These are phyloP conservation scores for Coemansia sp. DNA, from an alignment of 192 early-diverging fungal genomes.

Conservation along the genomic window DNA sequence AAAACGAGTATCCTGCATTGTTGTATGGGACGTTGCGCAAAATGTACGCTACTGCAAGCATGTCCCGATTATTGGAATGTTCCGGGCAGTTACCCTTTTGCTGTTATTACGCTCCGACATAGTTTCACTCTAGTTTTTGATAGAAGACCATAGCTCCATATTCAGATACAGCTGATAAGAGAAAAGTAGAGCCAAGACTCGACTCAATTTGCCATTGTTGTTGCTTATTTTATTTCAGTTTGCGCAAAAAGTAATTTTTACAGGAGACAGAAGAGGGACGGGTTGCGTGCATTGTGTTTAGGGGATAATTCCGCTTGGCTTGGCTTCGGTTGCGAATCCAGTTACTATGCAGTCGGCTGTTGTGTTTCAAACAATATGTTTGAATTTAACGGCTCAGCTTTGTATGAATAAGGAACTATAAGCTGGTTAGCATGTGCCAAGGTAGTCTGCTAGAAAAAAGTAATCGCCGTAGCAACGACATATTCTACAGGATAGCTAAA, in stretches of 20 bases:
- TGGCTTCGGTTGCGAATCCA: too few relatives aligned
- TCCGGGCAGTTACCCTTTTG: neutral
- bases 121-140: neutral
- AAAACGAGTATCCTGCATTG: neutral
- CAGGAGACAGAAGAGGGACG: too few relatives aligned
- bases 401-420: neutral
- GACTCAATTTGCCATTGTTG: too few relatives aligned
- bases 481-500: neutral
- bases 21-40: neutral
- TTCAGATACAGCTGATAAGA: neutral
- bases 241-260: too few relatives aligned
- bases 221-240: too few relatives aligned
- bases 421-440: neutral
- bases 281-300: too few relatives aligned
- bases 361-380: neutral
- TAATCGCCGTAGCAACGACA: neutral
- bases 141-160: neutral
- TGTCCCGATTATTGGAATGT: neutral
- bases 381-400: neutral
- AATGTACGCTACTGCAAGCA: neutral
- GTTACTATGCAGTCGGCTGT: too few relatives aligned
- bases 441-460: neutral
- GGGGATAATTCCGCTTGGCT: too few relatives aligned
- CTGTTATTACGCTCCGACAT: neutral
- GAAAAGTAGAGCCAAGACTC: neutral